Evolutionary conservation across 192 early-diverging fungal species (phyloP).

Genomic region (Backusella tarrabulga): DNA sequence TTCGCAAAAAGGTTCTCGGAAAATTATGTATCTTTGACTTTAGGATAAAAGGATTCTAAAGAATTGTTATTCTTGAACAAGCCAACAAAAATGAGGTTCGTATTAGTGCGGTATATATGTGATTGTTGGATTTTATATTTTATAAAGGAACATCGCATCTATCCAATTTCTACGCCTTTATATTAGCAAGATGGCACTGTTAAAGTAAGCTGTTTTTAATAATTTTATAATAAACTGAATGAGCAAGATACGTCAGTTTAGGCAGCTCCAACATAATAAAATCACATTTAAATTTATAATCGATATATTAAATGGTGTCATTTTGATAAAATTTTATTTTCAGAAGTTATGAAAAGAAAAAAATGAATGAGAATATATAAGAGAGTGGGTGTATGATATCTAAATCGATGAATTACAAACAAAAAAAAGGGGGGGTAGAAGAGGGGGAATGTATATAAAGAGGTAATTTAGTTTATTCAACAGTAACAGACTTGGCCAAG

Average conservation of each 20-base stretch:
- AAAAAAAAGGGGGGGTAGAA: background rate
- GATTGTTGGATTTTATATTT: background rate
- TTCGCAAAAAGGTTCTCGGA: background rate
- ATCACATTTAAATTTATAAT: background rate
- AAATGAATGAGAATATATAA: slow-evolving; percentile 9
- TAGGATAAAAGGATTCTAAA: background rate
- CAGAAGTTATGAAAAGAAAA: background rate
- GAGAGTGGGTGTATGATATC: background rate
- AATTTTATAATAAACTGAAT: background rate
- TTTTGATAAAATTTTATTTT: slow-evolving; percentile 2
- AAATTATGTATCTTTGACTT: background rate
- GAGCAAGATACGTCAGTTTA: background rate
- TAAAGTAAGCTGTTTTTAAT: background rate
- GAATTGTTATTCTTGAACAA: background rate
- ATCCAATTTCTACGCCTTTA: background rate
- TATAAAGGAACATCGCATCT: background rate
- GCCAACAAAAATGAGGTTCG: background rate
- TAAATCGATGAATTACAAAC: slow-evolving; percentile 6
- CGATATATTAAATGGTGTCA: background rate
- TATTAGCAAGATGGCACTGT: background rate
- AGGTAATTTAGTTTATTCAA: slow-evolving; percentile 16
- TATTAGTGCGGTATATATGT: background rate
- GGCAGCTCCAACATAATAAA: background rate
- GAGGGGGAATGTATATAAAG: background rate
- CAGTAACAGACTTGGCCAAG: slow-evolving; percentile 65